Evolutionary conservation across 2,329 filamentous ascomycete species (phyloP), one percentile per base, ranked within the genome.

Genomic region (Teratosphaeria zuluensis): DNA sequence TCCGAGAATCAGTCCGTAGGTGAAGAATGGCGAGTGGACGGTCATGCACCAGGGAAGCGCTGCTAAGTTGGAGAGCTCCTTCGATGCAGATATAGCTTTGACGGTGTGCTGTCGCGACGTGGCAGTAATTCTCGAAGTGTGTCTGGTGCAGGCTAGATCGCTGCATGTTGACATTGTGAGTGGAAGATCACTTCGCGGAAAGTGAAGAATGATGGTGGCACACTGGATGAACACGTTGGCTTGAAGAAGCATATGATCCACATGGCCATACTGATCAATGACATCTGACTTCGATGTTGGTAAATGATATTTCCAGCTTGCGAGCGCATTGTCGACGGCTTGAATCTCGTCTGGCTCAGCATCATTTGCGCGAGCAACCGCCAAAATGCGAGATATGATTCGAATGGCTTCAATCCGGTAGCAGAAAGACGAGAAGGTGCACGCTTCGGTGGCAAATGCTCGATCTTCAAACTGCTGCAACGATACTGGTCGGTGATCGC

Each of bases 231-330:
- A 89, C 84, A 95, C 92, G 62, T 89, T 87, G 0, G 89, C 91
- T 71, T 95, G 90, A 75, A 96, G 95, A 73, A 96, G 85, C 81
- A 95, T 87, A 74, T 95, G 90, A 70, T 96, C 92, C 11, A 92
- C 79, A 56, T 84, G 81, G 33, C 89, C 86, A 65, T 87, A 83
- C 62, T 82, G 81, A 60, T 84, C 82, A 56, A 95, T 77, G 16
- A 89, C 79, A 61, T 89, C 83, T 58, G 80, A 80, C 74, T 95
- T 95, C 14, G 79, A 79, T 16, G 81, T 77, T 0, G 92, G 91
- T 0, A 96, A 77, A 66, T 94, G 88, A 54, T 92, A 81, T 57
- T 84, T 82, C 89, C 90, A 96, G 70, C 90, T 92, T 14, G 80
- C 79, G 53, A 87, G 79, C 51, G 83, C 80, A 33, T 81, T 79